These are phyloP conservation scores for Periglandula ipomoeae DNA, from an alignment of 2,329 filamentous ascomycete genomes.

Conservation along the genomic window DNA sequence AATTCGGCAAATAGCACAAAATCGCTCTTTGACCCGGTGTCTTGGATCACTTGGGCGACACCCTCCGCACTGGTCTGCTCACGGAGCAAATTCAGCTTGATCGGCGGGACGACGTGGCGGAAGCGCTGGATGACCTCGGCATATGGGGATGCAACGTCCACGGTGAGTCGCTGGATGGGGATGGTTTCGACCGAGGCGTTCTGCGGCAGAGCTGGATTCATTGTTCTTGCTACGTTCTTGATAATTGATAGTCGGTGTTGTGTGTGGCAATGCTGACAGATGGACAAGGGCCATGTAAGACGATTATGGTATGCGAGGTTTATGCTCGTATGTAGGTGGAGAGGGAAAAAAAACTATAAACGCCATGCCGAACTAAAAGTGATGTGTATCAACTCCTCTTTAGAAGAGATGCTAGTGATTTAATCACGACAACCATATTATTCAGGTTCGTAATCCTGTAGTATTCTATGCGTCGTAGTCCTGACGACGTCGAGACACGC, in stretches of 20 bases:
- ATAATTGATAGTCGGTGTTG: no score
- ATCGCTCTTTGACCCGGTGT: neutral
- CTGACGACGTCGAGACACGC: neutral
- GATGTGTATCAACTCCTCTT: neutral
- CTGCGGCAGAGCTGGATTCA: neutral
- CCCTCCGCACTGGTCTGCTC: neutral
- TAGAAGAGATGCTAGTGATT: no score
- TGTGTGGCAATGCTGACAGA: neutral
- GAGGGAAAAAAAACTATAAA: neutral
- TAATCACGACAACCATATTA: no score
- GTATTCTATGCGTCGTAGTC: neutral
- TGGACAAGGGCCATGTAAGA: neutral
- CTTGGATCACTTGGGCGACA: neutral
- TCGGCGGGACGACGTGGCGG: constrained; percentile 1
- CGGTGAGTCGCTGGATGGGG: neutral
- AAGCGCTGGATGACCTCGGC: constrained; percentile 2
- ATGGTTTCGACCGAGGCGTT: constrained; percentile 2
- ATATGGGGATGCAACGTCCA: neutral
- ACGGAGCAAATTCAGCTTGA: neutral
- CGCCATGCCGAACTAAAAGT: no score
- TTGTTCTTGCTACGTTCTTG: no score
- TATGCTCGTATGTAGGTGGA: neutral
- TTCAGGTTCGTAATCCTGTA: no score
- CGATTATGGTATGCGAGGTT: no score
- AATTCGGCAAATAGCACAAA: constrained; percentile 6